Conservation (phyloP, 2,329 filamentous ascomycete species). For the Parascedosporium putredinis region DNA sequence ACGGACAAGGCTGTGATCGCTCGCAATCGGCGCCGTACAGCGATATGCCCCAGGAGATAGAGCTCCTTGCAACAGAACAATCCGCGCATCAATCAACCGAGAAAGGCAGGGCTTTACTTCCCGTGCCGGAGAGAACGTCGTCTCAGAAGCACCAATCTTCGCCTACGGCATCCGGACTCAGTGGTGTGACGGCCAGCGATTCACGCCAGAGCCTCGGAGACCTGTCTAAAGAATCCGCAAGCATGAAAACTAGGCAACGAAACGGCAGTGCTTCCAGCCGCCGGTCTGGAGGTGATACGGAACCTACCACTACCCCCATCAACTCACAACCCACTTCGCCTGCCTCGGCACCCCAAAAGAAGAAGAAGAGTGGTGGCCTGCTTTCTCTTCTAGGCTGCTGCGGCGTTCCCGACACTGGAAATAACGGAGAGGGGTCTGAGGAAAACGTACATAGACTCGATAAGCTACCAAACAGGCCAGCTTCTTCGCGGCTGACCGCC, state of each 20-base stretch:
- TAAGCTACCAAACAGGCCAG: slow-evolving; percentile 42
- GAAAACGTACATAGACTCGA: slow-evolving; percentile 49
- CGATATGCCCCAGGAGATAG: slow-evolving; percentile 1
- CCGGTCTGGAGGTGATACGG: slow-evolving; percentile 44
- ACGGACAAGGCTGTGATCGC: neutral
- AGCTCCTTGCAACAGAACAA: slow-evolving; percentile 1
- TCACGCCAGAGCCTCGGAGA: slow-evolving; percentile 52
- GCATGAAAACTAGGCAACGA: slow-evolving; percentile 50
- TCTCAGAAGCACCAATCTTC: slow-evolving; percentile 51
- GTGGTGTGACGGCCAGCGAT: slow-evolving; percentile 48
- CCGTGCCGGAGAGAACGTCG: slow-evolving; percentile 52
- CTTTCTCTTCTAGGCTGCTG: slow-evolving; percentile 58
- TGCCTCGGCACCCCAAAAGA: slow-evolving; percentile 34
- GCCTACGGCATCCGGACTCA: slow-evolving; percentile 48
- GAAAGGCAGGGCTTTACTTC: slow-evolving; percentile 30
- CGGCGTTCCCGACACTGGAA: slow-evolving; percentile 49
- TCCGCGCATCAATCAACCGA: neutral
- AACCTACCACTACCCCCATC: slow-evolving; percentile 36
- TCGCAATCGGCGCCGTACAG: neutral
- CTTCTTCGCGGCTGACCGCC: slow-evolving; percentile 43
- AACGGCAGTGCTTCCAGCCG: slow-evolving; percentile 61
- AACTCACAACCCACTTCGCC: slow-evolving; percentile 43
- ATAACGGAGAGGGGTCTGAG: slow-evolving; percentile 39
- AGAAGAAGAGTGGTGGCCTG: slow-evolving; percentile 45
- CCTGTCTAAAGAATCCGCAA: slow-evolving; percentile 55